These are phyloP conservation scores for Mucor indicus DNA, from an alignment of 371 early-diverging fungal species.

Conservation along the genomic window DNA sequence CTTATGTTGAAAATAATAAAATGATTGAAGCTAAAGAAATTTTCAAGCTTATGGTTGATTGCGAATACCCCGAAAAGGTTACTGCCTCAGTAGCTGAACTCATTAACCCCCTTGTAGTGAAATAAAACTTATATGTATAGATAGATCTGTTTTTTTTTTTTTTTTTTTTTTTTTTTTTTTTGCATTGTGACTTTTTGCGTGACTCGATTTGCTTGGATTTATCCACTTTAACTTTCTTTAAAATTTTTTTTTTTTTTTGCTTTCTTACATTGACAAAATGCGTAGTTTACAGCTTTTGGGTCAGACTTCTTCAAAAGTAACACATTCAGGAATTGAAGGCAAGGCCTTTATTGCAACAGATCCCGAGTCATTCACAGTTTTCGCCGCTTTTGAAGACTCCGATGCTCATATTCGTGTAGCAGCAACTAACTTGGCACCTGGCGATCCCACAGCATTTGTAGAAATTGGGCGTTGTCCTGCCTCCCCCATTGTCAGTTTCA, in stretches of 20 bases:
- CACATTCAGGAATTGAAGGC: conserved; percentile 20
- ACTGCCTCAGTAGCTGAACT: conserved; percentile 40
- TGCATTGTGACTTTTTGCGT: no score
- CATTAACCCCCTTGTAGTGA: no score
- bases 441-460: conserved; percentile 25
- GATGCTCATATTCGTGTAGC: conserved; percentile 24
- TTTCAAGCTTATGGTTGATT: conserved; percentile 37
- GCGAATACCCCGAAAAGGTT: conserved; percentile 50
- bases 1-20: conserved; percentile 51
- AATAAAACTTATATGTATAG: no score
- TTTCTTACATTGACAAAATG: no score
- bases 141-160: not conserved
- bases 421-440: conserved; percentile 23
- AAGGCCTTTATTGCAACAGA: conserved; percentile 46
- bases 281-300: conserved; percentile 42
- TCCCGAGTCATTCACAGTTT: conserved; percentile 49
- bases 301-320: conserved; percentile 28
- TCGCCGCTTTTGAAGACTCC: conserved; percentile 46
- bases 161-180: not conserved
- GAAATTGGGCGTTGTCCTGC: conserved; percentile 18
- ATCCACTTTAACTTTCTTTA: no score
- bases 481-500: conserved; percentile 46
- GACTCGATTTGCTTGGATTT: no score
- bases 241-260: no score
- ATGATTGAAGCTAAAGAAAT: conserved; percentile 38